phyloP scores from a whole-genome alignment of 192 early-diverging fungal genomes.

The Entrophospora sp. region DNA sequence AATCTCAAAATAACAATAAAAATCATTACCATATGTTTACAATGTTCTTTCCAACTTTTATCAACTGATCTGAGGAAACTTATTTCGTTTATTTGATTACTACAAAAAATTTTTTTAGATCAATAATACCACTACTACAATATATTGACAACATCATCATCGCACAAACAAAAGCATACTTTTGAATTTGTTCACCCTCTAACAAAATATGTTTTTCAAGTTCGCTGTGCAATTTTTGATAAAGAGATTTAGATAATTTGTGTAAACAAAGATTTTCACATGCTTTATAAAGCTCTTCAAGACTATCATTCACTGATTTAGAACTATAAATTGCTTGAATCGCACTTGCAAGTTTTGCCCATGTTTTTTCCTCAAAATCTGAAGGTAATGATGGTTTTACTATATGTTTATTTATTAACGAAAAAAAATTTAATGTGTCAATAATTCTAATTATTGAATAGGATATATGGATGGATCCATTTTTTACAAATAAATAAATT shows the following conservation, averaged over 20 bases:
- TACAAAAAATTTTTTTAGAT: constrained; percentile 25
- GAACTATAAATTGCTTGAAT: constrained; percentile 65
- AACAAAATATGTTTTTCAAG: constrained; percentile 43
- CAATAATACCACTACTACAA: constrained; percentile 34
- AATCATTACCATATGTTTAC: constrained; percentile 52
- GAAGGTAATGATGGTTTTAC: constrained; percentile 53
- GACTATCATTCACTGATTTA: constrained; percentile 52
- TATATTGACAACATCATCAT: no score
- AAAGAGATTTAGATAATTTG: constrained; percentile 55
- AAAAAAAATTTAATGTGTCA: no score
- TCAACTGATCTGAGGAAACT: constrained; percentile 37
- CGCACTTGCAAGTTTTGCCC: constrained; percentile 54
- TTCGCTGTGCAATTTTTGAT: constrained; percentile 49
- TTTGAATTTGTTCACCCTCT: constrained; percentile 35
- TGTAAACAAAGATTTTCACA: constrained; percentile 76
- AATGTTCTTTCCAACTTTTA: constrained; percentile 56
- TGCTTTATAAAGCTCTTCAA: constrained; percentile 80
- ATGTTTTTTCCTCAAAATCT: constrained; percentile 57
- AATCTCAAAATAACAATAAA: background rate
- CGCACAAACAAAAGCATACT: no score
- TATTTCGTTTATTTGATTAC: constrained; percentile 24
- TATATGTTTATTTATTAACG: constrained; percentile 7
- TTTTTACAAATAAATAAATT: background rate
- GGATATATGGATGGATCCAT: no score
- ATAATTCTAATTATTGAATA: no score